Conservation (phyloP, 2,329 filamentous ascomycete genomes). For the Rhynchosporium secalis region DNA sequence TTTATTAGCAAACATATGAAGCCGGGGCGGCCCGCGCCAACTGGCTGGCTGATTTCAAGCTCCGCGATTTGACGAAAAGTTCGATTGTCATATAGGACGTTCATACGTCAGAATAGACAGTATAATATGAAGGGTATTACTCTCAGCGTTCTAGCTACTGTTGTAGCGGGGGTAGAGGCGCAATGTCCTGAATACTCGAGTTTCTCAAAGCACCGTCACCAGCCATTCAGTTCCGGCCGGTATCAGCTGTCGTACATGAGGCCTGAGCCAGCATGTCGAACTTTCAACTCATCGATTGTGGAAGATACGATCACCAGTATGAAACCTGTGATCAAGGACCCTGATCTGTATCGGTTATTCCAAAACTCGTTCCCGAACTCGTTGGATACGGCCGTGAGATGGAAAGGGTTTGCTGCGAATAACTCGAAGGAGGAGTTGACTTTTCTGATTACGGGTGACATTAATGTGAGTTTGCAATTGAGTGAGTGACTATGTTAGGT, state of each 20-base stretch:
- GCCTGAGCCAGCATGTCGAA: conserved; percentile 73
- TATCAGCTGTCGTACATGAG: conserved; percentile 79
- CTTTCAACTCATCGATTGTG: conserved; percentile 74
- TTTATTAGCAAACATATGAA: neutral
- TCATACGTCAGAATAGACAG: neutral
- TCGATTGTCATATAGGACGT: neutral
- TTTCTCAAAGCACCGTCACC: conserved; percentile 60
- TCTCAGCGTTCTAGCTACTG: neutral
- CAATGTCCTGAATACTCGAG: conserved; percentile 64
- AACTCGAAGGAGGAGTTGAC: conserved; percentile 63
- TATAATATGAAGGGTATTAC: neutral
- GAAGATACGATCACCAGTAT: conserved; percentile 74
- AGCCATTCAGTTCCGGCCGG: conserved; percentile 74
- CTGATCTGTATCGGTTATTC: conserved; percentile 71
- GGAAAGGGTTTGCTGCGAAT: conserved; percentile 61
- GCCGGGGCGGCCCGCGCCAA: neutral
- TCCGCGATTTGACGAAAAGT: neutral
- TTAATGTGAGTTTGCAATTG: conserved; percentile 20
- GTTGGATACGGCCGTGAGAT: conserved; percentile 70
- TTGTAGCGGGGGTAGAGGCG: conserved; percentile 17
- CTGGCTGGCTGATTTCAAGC: conserved; percentile 1
- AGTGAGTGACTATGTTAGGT: conserved; percentile 42
- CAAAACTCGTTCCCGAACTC: conserved; percentile 74
- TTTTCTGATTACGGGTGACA: conserved; percentile 59
- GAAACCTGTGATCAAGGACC: conserved; percentile 69